phyloP scores from a whole-genome alignment of 345 rosid genomes.

The Ailanthus altissimus region DNA sequence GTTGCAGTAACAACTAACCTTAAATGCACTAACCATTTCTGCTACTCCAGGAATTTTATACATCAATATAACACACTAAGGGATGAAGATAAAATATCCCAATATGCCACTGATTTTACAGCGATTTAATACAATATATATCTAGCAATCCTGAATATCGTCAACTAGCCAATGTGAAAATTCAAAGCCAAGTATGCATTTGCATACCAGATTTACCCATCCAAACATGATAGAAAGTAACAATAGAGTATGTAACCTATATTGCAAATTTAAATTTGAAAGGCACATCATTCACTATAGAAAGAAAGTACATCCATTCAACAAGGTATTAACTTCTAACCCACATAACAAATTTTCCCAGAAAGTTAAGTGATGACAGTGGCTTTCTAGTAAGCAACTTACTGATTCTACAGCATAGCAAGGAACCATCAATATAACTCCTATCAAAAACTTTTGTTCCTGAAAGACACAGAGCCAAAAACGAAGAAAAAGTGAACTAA shows the following conservation, averaged over 20 bases:
- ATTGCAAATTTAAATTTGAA: neutral
- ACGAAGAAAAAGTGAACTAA: neutral
- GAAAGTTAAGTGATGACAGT: neutral
- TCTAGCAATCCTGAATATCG: neutral
- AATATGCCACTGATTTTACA: neutral
- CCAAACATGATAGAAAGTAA: conserved; percentile 1
- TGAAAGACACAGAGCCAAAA: conserved; percentile 31
- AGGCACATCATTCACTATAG: neutral
- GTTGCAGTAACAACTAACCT: neutral
- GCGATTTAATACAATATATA: neutral
- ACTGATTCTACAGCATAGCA: conserved; percentile 93
- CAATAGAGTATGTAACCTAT: neutral
- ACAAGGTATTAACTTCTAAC: neutral
- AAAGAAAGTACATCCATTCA: neutral
- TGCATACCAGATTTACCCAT: neutral
- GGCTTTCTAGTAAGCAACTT: conserved; percentile 28
- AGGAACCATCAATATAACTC: conserved; percentile 98
- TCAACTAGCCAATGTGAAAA: neutral
- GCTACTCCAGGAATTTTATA: no score
- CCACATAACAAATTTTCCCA: neutral
- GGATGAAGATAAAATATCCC: neutral
- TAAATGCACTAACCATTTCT: neutral
- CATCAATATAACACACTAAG: no score
- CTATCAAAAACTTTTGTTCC: conserved; percentile 98
- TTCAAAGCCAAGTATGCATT: neutral